phyloP scores from a whole-genome alignment of 495 filamentous ascomycete species.

The Hyphodiscus hymeniophilus region DNA sequence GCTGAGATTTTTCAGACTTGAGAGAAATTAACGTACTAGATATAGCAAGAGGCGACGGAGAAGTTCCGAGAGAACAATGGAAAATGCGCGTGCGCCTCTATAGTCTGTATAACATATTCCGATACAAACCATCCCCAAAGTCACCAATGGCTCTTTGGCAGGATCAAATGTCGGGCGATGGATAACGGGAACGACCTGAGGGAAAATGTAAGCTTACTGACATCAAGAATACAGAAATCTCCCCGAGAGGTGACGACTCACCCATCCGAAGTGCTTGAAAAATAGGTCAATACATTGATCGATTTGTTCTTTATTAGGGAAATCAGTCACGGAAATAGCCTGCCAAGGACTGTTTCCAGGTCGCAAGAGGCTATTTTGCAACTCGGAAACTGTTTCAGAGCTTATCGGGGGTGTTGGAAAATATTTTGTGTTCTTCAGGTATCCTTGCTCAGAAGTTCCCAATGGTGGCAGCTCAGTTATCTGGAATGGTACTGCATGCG shows the following conservation, averaged over 20 bases:
- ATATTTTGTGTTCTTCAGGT: background rate
- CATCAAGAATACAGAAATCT: too few species aligned
- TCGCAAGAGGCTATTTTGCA: background rate
- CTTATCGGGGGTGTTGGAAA: background rate
- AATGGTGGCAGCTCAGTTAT: background rate
- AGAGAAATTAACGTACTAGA: background rate
- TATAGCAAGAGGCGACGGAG: background rate
- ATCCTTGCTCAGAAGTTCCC: background rate
- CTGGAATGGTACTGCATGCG: background rate
- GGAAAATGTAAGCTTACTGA: background rate
- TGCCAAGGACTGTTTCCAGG: background rate
- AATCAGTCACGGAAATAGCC: background rate
- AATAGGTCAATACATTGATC: slow-evolving; percentile 2
- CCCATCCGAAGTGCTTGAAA: background rate
- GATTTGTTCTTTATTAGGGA: background rate
- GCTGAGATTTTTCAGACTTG: background rate
- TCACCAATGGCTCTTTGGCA: background rate
- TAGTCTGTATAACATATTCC: background rate
- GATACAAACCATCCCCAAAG: background rate
- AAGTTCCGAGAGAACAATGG: background rate
- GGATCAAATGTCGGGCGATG: background rate
- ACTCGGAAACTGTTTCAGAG: background rate
- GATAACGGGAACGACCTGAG: background rate
- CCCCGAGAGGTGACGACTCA: background rate
- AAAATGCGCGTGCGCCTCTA: background rate